A percentile compares a stretch with the other conserved stretches of the same genome.
phyloP scores from a whole-genome alignment of 2,329 filamentous ascomycete species.

The Exophiala sp. region DNA sequence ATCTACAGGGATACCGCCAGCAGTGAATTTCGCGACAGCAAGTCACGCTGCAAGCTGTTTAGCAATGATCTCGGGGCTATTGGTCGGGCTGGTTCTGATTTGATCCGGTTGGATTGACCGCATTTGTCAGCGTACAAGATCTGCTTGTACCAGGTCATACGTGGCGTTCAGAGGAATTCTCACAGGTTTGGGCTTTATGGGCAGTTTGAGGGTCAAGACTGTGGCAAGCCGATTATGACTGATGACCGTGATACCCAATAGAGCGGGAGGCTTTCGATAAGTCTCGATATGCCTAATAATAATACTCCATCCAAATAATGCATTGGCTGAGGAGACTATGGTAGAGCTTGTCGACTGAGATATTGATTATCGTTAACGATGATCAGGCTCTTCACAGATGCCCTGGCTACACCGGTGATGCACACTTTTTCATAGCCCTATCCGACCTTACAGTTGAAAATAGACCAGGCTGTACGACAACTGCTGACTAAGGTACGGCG shows the following conservation, averaged over 20 bases:
- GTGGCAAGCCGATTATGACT: slow-evolving; percentile 4
- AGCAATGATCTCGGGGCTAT: slow-evolving; percentile 1
- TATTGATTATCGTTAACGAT: no score
- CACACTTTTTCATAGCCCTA: no score
- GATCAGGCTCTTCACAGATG: no score
- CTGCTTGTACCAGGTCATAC: neutral
- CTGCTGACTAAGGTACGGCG: no score
- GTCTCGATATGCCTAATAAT: neutral
- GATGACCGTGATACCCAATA: slow-evolving; percentile 13
- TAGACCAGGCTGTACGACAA: no score
- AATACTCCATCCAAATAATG: neutral
- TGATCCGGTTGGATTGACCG: neutral
- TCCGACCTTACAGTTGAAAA: no score
- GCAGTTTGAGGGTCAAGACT: slow-evolving; percentile 7
- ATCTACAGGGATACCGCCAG: slow-evolving; percentile 8
- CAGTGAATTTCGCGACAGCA: slow-evolving; percentile 3
- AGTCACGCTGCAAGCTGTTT: neutral
- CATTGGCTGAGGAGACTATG: no score
- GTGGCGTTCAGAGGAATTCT: slow-evolving; percentile 14
- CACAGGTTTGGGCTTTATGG: neutral
- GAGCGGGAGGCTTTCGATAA: slow-evolving; percentile 4
- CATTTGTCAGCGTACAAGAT: slow-evolving; percentile 12
- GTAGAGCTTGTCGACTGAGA: no score
- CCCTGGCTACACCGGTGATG: no score
- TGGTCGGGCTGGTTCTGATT: neutral